Evolutionary conservation across 768 basidiomycete genomes (phyloP).

Genomic region (Leccinum sublutescens): DNA sequence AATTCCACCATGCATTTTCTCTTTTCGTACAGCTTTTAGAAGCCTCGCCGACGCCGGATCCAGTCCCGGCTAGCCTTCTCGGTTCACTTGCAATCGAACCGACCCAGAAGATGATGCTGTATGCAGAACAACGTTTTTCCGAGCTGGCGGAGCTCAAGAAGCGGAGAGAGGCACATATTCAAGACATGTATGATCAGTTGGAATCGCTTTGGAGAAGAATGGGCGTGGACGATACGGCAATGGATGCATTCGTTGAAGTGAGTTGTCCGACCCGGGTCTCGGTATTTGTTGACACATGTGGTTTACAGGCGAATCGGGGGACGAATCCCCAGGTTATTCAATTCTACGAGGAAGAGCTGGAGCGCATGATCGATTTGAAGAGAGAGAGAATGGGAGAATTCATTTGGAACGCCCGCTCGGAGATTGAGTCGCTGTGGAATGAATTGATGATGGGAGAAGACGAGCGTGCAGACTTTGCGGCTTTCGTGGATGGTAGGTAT

Average conservation of each 20-base stretch:
- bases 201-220: conserved; percentile 88
- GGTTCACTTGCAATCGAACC: conserved; percentile 63
- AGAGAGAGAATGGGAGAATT: conserved; percentile 85
- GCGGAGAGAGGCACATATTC: conserved; percentile 78
- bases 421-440: conserved; percentile 82
- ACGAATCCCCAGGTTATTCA: conserved; percentile 72
- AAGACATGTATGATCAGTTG: conserved; percentile 90
- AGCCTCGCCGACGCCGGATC: conserved; percentile 25
- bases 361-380: conserved; percentile 87
- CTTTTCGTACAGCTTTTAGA: conserved; percentile 64
- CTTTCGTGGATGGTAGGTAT: conserved; percentile 75
- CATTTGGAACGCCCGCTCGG: conserved; percentile 74
- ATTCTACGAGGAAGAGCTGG: conserved; percentile 88
- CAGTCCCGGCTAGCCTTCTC: conserved; percentile 22
- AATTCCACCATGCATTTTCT: conserved; percentile 59
- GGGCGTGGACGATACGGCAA: conserved; percentile 73
- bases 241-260: conserved; percentile 90
- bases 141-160: conserved; percentile 73
- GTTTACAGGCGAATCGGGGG: conserved; percentile 55
- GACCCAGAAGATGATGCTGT: conserved; percentile 66
- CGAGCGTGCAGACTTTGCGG: conserved; percentile 76
- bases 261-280: not conserved
- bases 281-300: not conserved
- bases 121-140: conserved; percentile 57
- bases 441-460: conserved; percentile 84